Percentiles rank a stretch among this genome's conserved stretches.
These are phyloP conservation scores for Pseudogymnoascus sp. DNA, from an alignment of 2,329 filamentous ascomycete species.

Conservation along the genomic window DNA sequence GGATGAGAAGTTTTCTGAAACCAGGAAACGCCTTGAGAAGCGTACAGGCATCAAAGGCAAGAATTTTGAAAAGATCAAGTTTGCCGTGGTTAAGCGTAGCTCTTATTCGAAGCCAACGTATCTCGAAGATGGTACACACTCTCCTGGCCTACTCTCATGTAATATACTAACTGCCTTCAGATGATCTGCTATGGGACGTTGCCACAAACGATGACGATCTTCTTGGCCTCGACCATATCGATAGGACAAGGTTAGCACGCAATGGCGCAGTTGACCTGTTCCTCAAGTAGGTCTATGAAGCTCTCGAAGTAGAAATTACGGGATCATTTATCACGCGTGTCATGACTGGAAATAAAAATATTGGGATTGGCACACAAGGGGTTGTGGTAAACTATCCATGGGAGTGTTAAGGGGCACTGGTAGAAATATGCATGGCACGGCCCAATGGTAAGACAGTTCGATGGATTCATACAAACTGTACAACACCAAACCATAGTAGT, in stretches of 20 bases:
- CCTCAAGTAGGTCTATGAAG: constrained; percentile 34
- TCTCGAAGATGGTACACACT: constrained; percentile 71
- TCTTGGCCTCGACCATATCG: constrained; percentile 59
- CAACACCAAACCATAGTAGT: constrained; percentile 6
- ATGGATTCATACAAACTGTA: constrained; percentile 7
- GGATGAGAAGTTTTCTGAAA: constrained; percentile 82
- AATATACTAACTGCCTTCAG: constrained; percentile 31
- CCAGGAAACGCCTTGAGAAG: constrained; percentile 88
- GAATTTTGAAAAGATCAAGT: constrained; percentile 97
- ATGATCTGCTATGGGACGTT: constrained; percentile 51
- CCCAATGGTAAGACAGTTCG: neutral
- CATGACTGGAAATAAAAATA: constrained; percentile 5
- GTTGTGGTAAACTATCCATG: neutral
- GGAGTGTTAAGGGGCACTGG: neutral
- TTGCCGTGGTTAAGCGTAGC: constrained; percentile 66
- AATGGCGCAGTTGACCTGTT: constrained; percentile 59
- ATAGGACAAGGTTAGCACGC: constrained; percentile 50
- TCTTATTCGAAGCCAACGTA: constrained; percentile 74
- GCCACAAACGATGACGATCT: constrained; percentile 50
- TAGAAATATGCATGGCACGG: neutral
- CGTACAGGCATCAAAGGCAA: constrained; percentile 94
- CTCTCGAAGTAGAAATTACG: neutral
- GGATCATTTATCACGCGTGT: neutral
- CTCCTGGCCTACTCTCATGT: neutral
- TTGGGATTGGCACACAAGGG: neutral